Percentiles rank a stretch among this genome's conserved stretches.
Conservation (phyloP, 257 asterid species). For the Solanum medicagineum region DNA sequence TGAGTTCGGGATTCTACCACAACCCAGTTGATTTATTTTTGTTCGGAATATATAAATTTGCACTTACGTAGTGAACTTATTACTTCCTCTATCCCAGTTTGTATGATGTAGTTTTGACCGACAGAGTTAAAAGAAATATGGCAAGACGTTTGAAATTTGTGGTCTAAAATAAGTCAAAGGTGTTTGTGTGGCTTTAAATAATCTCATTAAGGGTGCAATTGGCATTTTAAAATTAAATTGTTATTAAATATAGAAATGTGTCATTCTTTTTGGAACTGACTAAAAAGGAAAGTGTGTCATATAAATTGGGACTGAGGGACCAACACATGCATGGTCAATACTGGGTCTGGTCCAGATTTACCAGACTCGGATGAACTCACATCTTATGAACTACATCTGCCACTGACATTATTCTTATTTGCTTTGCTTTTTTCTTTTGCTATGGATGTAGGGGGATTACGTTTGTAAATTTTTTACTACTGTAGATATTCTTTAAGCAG, state of each 20-base stretch:
- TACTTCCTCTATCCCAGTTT: too few relatives aligned
- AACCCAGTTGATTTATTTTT: background rate
- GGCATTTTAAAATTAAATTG: too few relatives aligned
- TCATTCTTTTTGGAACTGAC: too few relatives aligned
- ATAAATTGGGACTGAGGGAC: too few relatives aligned
- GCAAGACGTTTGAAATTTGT: too few relatives aligned
- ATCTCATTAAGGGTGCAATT: too few relatives aligned
- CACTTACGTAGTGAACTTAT: background rate
- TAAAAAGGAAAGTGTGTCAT: too few relatives aligned
- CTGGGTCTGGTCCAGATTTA: background rate
- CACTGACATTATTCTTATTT: background rate
- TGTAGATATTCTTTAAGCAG: background rate
- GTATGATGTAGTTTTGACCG: too few relatives aligned
- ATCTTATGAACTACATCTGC: background rate
- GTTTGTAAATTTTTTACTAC: background rate
- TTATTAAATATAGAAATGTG: too few relatives aligned
- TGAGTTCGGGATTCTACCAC: background rate
- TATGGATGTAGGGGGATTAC: background rate
- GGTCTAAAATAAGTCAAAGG: too few relatives aligned
- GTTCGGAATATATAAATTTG: background rate
- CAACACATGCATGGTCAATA: background rate
- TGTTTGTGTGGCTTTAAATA: too few relatives aligned
- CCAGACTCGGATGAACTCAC: background rate
- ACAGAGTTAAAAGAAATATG: too few relatives aligned
- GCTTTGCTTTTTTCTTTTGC: background rate